A percentile compares a stretch with the other conserved stretches of the same genome.
Evolutionary conservation across 2,329 filamentous ascomycete genomes (phyloP).

Genomic region (Didymella pomorum): DNA sequence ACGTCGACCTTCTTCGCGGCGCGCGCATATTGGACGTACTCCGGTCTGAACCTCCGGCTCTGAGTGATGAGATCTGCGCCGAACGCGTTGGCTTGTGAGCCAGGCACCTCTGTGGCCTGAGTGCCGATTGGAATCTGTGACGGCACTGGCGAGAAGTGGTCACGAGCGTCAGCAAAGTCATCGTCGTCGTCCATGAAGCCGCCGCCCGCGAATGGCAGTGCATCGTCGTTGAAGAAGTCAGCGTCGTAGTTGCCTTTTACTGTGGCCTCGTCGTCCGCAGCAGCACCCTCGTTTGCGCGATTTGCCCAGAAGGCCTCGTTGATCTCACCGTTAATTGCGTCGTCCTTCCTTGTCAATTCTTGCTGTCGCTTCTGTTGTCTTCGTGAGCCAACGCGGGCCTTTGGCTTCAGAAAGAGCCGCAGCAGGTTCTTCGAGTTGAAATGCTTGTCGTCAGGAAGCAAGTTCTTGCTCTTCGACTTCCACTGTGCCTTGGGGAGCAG

Average conservation of each 20-base stretch:
- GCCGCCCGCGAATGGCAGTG: constrained; percentile 71
- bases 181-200: constrained; percentile 71
- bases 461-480: constrained; percentile 91
- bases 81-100: constrained; percentile 62
- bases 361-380: constrained; percentile 53
- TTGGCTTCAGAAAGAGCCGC: constrained; percentile 92
- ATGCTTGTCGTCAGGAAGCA: constrained; percentile 96
- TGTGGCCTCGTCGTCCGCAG: constrained; percentile 63
- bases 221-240: constrained; percentile 95
- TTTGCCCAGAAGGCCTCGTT: constrained; percentile 96
- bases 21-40: constrained; percentile 71
- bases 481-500: constrained; percentile 91
- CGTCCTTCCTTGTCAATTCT: constrained; percentile 45
- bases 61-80: constrained; percentile 70
- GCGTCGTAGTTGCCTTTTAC: constrained; percentile 87
- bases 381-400: constrained; percentile 78
- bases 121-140: constrained; percentile 57
- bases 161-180: constrained; percentile 79
- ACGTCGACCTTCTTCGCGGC: constrained; percentile 74
- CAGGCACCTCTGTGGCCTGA: constrained; percentile 59
- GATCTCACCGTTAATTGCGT: constrained; percentile 76
- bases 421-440: constrained; percentile 94
- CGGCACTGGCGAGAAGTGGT: constrained; percentile 75
- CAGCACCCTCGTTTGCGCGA: constrained; percentile 43
- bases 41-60: constrained; percentile 65